These are phyloP conservation scores for Hortaea werneckii DNA, from an alignment of 2,329 filamentous ascomycete species.

Conservation along the genomic window DNA sequence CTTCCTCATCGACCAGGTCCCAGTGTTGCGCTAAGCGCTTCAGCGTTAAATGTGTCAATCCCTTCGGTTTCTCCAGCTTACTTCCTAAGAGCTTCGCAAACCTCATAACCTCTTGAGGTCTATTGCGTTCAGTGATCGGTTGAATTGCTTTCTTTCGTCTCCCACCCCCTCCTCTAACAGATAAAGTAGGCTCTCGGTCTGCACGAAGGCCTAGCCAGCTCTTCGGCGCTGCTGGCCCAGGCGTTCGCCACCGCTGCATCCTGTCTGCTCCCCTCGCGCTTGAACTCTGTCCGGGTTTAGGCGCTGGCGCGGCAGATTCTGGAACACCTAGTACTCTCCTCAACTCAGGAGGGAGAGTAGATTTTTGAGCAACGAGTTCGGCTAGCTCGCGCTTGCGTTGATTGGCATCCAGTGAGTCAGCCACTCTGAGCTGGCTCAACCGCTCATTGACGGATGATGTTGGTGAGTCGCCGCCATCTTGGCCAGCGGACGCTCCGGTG, in stretches of 20 bases:
- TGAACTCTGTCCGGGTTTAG: constrained; percentile 30
- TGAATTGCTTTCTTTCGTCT: constrained; percentile 3
- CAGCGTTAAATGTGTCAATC: constrained; percentile 42
- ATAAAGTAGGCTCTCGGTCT: constrained; percentile 12
- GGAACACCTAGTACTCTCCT: constrained; percentile 35
- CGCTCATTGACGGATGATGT: constrained; percentile 35
- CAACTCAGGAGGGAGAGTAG: constrained; percentile 36
- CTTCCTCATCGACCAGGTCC: constrained; percentile 47
- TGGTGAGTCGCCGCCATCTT: constrained; percentile 11
- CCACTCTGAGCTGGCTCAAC: constrained; percentile 36
- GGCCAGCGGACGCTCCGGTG: constrained; percentile 4
- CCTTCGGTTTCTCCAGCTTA: constrained; percentile 20
- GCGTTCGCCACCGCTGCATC: too few species aligned
- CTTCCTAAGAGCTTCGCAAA: constrained; percentile 14
- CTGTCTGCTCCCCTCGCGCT: constrained; percentile 20
- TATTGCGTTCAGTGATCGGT: constrained; percentile 13
- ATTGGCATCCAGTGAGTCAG: constrained; percentile 28
- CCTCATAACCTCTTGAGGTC: constrained; percentile 15
- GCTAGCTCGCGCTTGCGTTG: constrained; percentile 34
- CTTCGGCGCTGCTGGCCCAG: constrained; percentile 36
- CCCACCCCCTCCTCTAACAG: constrained; percentile 10
- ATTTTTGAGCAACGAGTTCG: constrained; percentile 28
- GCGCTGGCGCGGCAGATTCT: constrained; percentile 36
- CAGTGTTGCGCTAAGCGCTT: constrained; percentile 47
- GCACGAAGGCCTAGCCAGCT: constrained; percentile 33